Evolutionary conservation across 495 filamentous ascomycete species (phyloP), one percentile per base, ranked within the genome.

Genomic region (Daldinia decipiens): DNA sequence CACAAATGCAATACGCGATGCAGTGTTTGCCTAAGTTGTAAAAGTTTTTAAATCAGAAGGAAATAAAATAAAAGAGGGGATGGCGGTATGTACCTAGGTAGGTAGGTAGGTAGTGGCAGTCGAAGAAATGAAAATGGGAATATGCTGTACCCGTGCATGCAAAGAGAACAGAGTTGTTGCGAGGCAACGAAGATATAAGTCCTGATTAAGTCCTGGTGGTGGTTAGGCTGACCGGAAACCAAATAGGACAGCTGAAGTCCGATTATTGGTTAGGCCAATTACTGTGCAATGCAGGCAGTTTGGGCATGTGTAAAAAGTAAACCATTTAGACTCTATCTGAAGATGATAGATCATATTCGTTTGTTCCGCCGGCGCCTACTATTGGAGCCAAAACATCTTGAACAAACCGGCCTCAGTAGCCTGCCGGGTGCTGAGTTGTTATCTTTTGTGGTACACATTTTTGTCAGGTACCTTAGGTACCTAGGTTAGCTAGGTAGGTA

Each of bases 301-400:
- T 32, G 29, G 17, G 53, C 27, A 56, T 34, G 2, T 24, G 21
- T 24, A 56, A 8, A 24, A 19, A 36, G 8, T 32, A 36, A 38
- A 24, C 31, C 13, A 12, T 11, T 36, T 11, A 21, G 29, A 9
- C 24, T 3, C 31, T 56, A 19, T 11, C 6, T 36, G 9, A 56
- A 36, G 31, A 36, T 56, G 53, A 56, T 56, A 56, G 29, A 56
- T 56, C 53, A 56, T 56, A 53, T 53, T 53, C 27, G 50, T 21
- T 31, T 34, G 34, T 13, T 31, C 17, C 13, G 53, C 8, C 31
- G 31, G 31, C 31, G 26, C 15, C 29, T 36, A 31, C 29, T 21
- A 56, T 56, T 56, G 53, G 53, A 56, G 53, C 24, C 29, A 34
- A 17, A 21, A 13, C 29, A 56, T 5, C 50, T 6, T 15, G 38